A percentile compares a stretch with the other conserved stretches of the same genome.
Conservation (phyloP, 805 yeast species). For the Candida nonsorbophila region DNA sequence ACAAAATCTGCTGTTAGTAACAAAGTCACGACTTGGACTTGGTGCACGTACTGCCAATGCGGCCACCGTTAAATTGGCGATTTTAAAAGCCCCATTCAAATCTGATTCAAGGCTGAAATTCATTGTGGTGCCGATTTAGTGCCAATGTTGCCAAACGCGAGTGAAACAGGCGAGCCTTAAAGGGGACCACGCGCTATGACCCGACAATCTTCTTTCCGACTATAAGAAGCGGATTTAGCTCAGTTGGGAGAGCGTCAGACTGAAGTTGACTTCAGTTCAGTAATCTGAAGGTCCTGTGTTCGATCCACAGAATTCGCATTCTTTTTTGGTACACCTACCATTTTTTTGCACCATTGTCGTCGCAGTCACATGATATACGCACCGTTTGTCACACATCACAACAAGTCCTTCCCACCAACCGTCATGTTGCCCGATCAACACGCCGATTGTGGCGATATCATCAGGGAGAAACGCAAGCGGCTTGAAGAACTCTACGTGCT, state of each 20-base stretch:
- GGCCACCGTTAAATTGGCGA: constrained; percentile 53
- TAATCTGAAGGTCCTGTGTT: constrained; percentile 84
- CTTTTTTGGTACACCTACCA: too few species aligned
- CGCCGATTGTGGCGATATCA: too few species aligned
- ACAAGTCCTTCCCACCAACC: too few species aligned
- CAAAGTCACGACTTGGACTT: constrained; percentile 6
- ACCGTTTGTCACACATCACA: too few species aligned
- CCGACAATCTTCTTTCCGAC: too few species aligned
- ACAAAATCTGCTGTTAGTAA: constrained; percentile 28
- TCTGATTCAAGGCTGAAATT: constrained; percentile 44
- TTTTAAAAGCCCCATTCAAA: constrained; percentile 41
- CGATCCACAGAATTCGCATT: constrained; percentile 75
- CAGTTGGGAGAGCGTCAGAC: constrained; percentile 37
- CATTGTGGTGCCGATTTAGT: constrained; percentile 30
- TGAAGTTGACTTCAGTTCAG: constrained; percentile 27
- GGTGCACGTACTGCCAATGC: constrained; percentile 41
- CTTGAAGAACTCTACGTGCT: constrained; percentile 14
- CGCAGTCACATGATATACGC: too few species aligned
- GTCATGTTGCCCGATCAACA: too few species aligned
- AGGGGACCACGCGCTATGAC: too few species aligned
- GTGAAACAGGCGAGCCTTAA: too few species aligned
- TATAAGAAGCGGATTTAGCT: constrained; percentile 35
- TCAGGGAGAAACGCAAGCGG: constrained; percentile 9
- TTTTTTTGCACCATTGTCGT: too few species aligned
- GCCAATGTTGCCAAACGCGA: too few species aligned